These are phyloP conservation scores for Lachnellula suecica DNA, from an alignment of 2,329 filamentous ascomycete genomes.

Conservation along the genomic window DNA sequence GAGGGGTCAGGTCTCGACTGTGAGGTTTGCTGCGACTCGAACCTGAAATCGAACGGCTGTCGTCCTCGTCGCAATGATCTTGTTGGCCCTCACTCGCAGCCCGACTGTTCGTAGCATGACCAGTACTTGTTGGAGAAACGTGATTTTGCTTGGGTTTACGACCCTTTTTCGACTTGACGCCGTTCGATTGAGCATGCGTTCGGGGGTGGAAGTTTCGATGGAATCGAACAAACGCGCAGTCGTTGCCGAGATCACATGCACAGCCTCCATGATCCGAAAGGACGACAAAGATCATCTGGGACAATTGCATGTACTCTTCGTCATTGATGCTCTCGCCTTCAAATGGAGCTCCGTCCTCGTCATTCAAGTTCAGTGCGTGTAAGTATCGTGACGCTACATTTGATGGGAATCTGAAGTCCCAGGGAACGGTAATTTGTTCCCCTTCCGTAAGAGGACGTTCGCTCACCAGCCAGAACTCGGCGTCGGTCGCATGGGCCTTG, in stretches of 20 bases:
- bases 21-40: slow-evolving; percentile 63
- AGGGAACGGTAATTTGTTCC: slow-evolving; percentile 63
- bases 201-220: slow-evolving; percentile 56
- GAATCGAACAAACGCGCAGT: slow-evolving; percentile 65
- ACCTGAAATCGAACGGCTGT: slow-evolving; percentile 47
- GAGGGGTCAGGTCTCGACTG: slow-evolving; percentile 64
- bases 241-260: slow-evolving; percentile 65
- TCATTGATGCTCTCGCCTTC: slow-evolving; percentile 42
- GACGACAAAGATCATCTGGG: slow-evolving; percentile 66
- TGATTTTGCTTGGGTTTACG: slow-evolving; percentile 51
- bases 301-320: slow-evolving; percentile 58
- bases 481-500: too few relatives aligned
- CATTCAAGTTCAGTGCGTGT: slow-evolving; percentile 59
- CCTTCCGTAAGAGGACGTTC: slow-evolving; percentile 69
- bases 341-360: slow-evolving; percentile 47
- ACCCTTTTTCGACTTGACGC: slow-evolving; percentile 33
- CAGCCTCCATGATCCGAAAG: slow-evolving; percentile 79
- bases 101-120: slow-evolving; percentile 61
- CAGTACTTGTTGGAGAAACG: slow-evolving; percentile 62
- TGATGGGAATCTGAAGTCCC: slow-evolving; percentile 66
- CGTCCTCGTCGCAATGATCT: slow-evolving; percentile 55
- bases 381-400: slow-evolving; percentile 53
- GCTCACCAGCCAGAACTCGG: slow-evolving; percentile 92
- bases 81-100: slow-evolving; percentile 61
- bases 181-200: slow-evolving; percentile 44